These are phyloP conservation scores for Clarireedia paspali DNA, from an alignment of 2,329 filamentous ascomycete genomes.

Conservation along the genomic window DNA sequence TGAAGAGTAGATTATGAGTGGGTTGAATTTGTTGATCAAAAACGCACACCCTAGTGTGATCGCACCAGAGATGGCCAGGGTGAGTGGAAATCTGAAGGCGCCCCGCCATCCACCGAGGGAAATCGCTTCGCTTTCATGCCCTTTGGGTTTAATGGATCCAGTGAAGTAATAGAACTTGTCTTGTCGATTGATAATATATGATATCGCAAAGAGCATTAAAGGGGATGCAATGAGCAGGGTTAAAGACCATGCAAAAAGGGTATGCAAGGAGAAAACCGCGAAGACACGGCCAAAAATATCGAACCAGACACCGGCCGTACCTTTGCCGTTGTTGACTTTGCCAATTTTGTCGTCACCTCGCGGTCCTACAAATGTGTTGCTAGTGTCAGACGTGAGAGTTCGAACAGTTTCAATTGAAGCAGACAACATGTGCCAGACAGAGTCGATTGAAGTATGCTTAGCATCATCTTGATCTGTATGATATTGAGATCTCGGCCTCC, in stretches of 20 bases:
- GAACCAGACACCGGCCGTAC: conserved; percentile 79
- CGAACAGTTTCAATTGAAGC: conserved; percentile 69
- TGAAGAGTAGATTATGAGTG: conserved; percentile 84
- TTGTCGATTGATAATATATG: conserved; percentile 57
- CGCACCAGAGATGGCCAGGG: conserved; percentile 59
- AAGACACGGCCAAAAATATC: conserved; percentile 79
- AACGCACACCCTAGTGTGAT: conserved; percentile 67
- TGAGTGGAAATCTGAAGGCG: conserved; percentile 75
- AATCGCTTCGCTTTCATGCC: conserved; percentile 54
- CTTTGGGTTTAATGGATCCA: conserved; percentile 46
- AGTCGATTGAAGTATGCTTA: conserved; percentile 62
- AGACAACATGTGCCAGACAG: conserved; percentile 93
- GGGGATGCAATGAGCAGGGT: conserved; percentile 75
- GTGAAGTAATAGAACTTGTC: conserved; percentile 90
- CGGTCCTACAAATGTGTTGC: conserved; percentile 56
- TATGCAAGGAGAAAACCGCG: conserved; percentile 70
- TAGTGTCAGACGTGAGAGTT: conserved; percentile 60
- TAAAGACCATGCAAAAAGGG: conserved; percentile 82
- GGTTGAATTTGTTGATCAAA: conserved; percentile 75
- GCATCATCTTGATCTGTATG: conserved; percentile 87
- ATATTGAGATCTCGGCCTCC: conserved; percentile 76
- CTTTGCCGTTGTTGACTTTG: conserved; percentile 58
- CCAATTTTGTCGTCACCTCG: conserved; percentile 46
- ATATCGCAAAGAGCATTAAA: conserved; percentile 60
- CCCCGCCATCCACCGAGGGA: conserved; percentile 70